Percentiles rank a stretch among this genome's conserved stretches.
phyloP scores from a whole-genome alignment of 768 basidiomycete species.

The Gloeopeniophorella convolvens region DNA sequence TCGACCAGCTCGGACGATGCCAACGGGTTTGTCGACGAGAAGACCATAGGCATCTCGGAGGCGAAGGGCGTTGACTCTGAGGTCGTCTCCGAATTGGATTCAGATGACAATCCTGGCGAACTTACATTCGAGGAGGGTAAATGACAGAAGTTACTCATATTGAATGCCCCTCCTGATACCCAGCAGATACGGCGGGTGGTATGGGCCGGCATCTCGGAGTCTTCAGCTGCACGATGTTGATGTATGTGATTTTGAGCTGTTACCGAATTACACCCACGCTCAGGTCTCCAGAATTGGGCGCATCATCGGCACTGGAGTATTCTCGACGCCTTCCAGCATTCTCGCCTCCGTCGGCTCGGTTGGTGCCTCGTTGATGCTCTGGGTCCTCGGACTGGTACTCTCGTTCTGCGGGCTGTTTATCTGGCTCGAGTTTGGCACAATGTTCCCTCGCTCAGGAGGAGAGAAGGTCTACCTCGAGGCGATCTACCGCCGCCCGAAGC shows the following conservation, averaged over 20 bases:
- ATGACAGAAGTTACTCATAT: not conserved
- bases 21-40: not conserved
- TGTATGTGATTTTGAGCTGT: conserved; percentile 30
- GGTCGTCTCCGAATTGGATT: conserved; percentile 11
- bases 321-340: conserved; percentile 56
- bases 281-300: conserved; percentile 36
- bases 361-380: conserved; percentile 56
- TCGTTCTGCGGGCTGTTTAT: conserved; percentile 56
- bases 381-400: conserved; percentile 54
- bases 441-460: conserved; percentile 56
- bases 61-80: not conserved
- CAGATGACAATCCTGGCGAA: conserved; percentile 35
- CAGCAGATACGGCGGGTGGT: conserved; percentile 44
- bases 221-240: conserved; percentile 50
- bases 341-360: conserved; percentile 49
- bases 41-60: not conserved
- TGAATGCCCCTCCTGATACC: not conserved
- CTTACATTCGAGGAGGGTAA: conserved; percentile 46
- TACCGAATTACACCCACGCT: not conserved
- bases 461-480: conserved; percentile 61
- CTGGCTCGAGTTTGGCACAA: conserved; percentile 58
- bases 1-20: not conserved
- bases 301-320: conserved; percentile 61
- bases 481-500: conserved; percentile 41
- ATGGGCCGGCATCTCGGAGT: conserved; percentile 54